phyloP scores from a whole-genome alignment of 169 alveolate genomes.

The Cryptosporidium ubiquitum region DNA sequence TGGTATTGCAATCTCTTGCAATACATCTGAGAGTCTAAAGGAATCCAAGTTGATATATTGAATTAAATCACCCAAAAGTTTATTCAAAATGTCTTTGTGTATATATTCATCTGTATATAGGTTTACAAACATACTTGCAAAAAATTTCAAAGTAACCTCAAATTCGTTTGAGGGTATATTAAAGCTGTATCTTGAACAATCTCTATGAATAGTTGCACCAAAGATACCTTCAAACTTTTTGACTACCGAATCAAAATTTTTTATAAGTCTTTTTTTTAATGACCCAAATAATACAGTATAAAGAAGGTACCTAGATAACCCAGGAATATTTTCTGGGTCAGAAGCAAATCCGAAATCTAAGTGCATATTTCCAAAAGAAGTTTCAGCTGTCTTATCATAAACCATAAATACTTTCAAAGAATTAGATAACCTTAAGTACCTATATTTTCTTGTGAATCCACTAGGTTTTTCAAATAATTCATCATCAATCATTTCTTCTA shows the following conservation, averaged over 20 bases:
- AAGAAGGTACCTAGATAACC: constrained; percentile 26
- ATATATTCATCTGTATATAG: background rate
- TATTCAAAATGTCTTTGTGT: background rate
- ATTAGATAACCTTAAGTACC: constrained; percentile 20
- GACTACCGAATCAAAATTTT: background rate
- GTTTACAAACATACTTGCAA: constrained; percentile 29
- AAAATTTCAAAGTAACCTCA: constrained; percentile 28
- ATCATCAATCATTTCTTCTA: constrained; percentile 21
- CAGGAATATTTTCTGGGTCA: constrained; percentile 49
- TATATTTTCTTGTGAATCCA: constrained; percentile 19
- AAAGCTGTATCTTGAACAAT: background rate
- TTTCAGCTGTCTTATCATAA: background rate
- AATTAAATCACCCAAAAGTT: background rate
- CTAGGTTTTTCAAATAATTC: constrained; percentile 31
- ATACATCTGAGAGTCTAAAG: constrained; percentile 16
- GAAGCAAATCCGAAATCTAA: constrained; percentile 19
- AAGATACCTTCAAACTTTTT: background rate
- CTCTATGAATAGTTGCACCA: constrained; percentile 9
- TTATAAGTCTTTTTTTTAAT: background rate
- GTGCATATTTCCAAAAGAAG: constrained; percentile 10
- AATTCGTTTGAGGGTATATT: background rate
- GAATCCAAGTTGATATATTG: background rate
- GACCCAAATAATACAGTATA: constrained; percentile 20
- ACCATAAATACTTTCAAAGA: constrained; percentile 40
- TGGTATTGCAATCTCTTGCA: background rate